phyloP scores from a whole-genome alignment of 495 filamentous ascomycete species.

The Trichoderma virens region DNA sequence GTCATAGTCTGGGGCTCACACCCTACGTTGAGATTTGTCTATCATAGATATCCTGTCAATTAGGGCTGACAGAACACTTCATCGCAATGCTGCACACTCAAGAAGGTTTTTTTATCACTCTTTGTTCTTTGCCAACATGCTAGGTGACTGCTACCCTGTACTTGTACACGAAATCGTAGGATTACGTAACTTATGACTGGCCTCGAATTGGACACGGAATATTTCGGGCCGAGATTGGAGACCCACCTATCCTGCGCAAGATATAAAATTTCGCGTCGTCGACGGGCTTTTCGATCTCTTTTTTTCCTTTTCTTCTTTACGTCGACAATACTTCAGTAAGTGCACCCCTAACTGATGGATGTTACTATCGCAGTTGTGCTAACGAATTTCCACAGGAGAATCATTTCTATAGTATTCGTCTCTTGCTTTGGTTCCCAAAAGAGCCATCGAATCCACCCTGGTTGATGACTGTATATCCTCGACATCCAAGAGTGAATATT shows the following conservation, averaged over 20 bases:
- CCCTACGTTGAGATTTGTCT: too few species aligned
- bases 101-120: too few species aligned
- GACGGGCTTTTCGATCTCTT: conserved; percentile 18
- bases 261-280: conserved; percentile 26
- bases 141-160: too few species aligned
- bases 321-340: conserved; percentile 60
- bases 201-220: not conserved
- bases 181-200: not conserved
- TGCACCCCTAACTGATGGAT: conserved; percentile 27
- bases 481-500: conserved; percentile 50
- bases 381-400: conserved; percentile 47
- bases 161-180: too few species aligned
- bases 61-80: too few species aligned
- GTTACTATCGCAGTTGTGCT: not conserved
- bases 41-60: too few species aligned
- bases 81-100: too few species aligned
- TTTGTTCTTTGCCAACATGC: too few species aligned
- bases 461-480: conserved; percentile 55
- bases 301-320: conserved; percentile 34
- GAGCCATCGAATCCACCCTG: conserved; percentile 56
- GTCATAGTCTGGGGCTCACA: too few species aligned
- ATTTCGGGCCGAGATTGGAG: not conserved
- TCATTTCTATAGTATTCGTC: conserved; percentile 88
- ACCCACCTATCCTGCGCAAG: not conserved
- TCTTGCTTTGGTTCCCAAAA: conserved; percentile 70